Evolutionary conservation across 768 basidiomycete species (phyloP).

Genomic region (Termitomyces sp.): DNA sequence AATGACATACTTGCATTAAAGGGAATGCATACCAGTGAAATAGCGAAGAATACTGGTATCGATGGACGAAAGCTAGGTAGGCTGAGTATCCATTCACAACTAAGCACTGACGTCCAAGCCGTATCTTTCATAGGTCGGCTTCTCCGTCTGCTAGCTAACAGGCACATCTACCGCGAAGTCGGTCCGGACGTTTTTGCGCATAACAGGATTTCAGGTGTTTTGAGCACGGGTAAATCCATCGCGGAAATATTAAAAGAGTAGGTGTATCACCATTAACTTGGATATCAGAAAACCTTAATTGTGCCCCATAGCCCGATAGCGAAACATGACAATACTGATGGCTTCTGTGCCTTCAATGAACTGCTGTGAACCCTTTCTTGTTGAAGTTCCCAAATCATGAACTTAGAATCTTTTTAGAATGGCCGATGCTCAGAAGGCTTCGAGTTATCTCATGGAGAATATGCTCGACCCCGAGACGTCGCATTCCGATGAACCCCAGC

Average conservation of each 20-base stretch:
- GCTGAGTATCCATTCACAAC: background rate
- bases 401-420: constrained; percentile 9
- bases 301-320: constrained; percentile 12
- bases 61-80: constrained; percentile 30
- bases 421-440: constrained; percentile 19
- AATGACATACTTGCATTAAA: background rate
- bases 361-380: constrained; percentile 12
- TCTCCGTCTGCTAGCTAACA: constrained; percentile 26
- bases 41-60: constrained; percentile 24
- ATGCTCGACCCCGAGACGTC: constrained; percentile 17
- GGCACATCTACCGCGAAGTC: constrained; percentile 30
- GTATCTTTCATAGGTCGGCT: constrained; percentile 17
- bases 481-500: constrained; percentile 13
- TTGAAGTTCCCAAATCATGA: background rate
- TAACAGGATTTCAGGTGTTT: constrained; percentile 25
- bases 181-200: constrained; percentile 27
- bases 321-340: constrained; percentile 22
- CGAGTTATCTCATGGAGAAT: constrained; percentile 21
- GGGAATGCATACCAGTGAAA: constrained; percentile 33
- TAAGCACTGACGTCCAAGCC: background rate
- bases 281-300: background rate
- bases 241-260: constrained; percentile 20
- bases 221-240: constrained; percentile 24
- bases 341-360: constrained; percentile 20
- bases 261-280: background rate